Base-by-base conservation (phyloP, 345 rosid genomes). In the Balakata baccata region DNA sequence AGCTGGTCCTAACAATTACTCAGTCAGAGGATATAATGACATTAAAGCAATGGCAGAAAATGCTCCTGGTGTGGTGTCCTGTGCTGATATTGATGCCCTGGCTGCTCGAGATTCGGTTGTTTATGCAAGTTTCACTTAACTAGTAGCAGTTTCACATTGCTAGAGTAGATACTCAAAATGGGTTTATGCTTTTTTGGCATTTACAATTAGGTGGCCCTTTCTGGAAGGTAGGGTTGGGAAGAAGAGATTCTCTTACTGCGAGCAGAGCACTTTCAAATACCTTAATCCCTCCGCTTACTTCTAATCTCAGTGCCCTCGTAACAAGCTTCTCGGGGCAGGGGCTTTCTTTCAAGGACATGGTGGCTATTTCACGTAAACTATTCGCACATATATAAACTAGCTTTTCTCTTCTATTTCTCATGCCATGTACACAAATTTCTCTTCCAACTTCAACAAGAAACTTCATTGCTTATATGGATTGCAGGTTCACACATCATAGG, bases 201-300 rank as follows among this genome's bases (percentile, higher is more conserved):
- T 2, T 11, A 11, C 65, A 85, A 88, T 39, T 83, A 50, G 89
- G 88, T 1, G 89, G 88, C 51, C 86, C 86, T 9, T 71, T 75
- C 7, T 83, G 87, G 89, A 43, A 75, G 16, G 88, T 86, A 8
- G 47, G 45, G 16, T 6, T 81, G 54, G 92, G 88, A 12, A 85
- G 88, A 77, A 83, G 85, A 68, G 86, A 86, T 47, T 82, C 85
- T 2, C 75, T 70, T 3, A 80, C 81, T 12, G 89, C 87, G 47
- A 85, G 81, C 69, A 74, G 70, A 37, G 74, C 47, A 6, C 74
- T 29, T 23, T 85, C 85, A 46, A 79, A 83, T 64, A 52, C 61
- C 49, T 69, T 72, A 9, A 57, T 88, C 4, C 89, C 87, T 45
- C 47, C 81, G 3, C 83, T 86, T 0, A 47, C 78, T 18, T 74